Conservation (phyloP, 495 filamentous ascomycete genomes). For the Letharia columbiana region DNA sequence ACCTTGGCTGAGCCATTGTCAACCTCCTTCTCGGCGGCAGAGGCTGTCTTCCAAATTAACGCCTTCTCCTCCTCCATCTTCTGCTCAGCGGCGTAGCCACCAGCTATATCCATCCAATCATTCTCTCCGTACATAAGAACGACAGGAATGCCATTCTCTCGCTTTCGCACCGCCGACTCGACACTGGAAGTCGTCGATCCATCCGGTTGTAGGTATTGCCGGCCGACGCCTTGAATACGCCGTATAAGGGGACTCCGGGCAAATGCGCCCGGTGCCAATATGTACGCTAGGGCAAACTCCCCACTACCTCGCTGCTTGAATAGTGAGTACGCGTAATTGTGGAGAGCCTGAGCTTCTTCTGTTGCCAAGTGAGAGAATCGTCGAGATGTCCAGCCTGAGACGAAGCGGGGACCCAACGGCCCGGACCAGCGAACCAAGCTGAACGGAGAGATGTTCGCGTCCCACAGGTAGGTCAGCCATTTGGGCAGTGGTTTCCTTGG, state of each 20-base stretch:
- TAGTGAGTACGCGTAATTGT: constrained; percentile 89
- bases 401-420: constrained; percentile 83
- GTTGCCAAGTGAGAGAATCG: constrained; percentile 80
- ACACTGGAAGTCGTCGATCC: constrained; percentile 24
- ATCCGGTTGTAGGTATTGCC: constrained; percentile 44
- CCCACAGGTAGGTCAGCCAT: constrained; percentile 90
- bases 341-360: constrained; percentile 74
- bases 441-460: constrained; percentile 94
- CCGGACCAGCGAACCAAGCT: constrained; percentile 80
- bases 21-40: constrained; percentile 55
- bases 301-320: constrained; percentile 88
- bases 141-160: constrained; percentile 72
- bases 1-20: constrained; percentile 82
- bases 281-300: constrained; percentile 87
- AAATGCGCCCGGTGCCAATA: constrained; percentile 88
- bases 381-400: constrained; percentile 89
- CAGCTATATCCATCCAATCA: constrained; percentile 96
- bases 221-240: constrained; percentile 76
- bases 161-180: constrained; percentile 27
- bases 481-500: constrained; percentile 61
- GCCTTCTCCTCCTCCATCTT: constrained; percentile 64
- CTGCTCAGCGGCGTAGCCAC: constrained; percentile 71
- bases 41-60: constrained; percentile 48
- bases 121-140: constrained; percentile 93
- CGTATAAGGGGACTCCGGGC: constrained; percentile 82